Evolutionary conservation across 2,329 filamentous ascomycete genomes (phyloP).

Genomic region (Talaromyces atroroseus): DNA sequence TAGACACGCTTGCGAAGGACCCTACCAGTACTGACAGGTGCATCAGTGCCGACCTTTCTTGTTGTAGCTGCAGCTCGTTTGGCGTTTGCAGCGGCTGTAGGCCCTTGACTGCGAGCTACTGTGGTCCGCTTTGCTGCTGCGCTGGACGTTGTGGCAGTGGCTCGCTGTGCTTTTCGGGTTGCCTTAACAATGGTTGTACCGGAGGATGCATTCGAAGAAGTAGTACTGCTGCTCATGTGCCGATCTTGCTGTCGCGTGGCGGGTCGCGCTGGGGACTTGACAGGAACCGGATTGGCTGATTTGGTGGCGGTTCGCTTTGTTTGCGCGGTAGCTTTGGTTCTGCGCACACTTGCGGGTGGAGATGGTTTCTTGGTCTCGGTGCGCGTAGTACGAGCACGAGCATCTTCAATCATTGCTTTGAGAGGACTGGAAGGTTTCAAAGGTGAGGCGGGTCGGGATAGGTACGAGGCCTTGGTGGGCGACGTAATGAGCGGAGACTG

Average conservation of each 20-base stretch:
- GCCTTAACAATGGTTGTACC: slow-evolving; percentile 35
- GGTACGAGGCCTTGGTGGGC: slow-evolving; percentile 41
- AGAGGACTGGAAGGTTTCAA: slow-evolving; percentile 49
- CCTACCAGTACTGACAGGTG: slow-evolving; percentile 26
- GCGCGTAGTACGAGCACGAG: slow-evolving; percentile 22
- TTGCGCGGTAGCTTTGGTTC: slow-evolving; percentile 14
- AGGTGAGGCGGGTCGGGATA: slow-evolving; percentile 57
- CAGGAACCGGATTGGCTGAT: slow-evolving; percentile 19
- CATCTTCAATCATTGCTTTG: slow-evolving; percentile 22
- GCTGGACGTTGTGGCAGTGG: slow-evolving; percentile 12
- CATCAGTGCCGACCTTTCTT: slow-evolving; percentile 31
- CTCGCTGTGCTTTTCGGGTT: slow-evolving; percentile 15
- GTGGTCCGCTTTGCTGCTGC: slow-evolving; percentile 28
- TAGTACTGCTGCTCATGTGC: slow-evolving; percentile 28
- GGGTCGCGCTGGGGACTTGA: slow-evolving; percentile 25
- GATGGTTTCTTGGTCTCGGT: slow-evolving; percentile 14
- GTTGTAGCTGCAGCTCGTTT: slow-evolving; percentile 31
- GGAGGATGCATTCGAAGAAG: slow-evolving; percentile 33
- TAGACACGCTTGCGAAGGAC: slow-evolving; percentile 39
- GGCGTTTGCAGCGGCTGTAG: slow-evolving; percentile 26
- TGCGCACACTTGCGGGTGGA: slow-evolving; percentile 17
- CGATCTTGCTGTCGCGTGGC: slow-evolving; percentile 37
- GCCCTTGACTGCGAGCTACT: slow-evolving; percentile 24
- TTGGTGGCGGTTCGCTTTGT: slow-evolving; percentile 23
- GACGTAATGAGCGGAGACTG: slow-evolving; percentile 49